These are phyloP conservation scores for Ceratobasidium sp. DNA, from an alignment of 1,284 basidiomycete species.

Conservation along the genomic window DNA sequence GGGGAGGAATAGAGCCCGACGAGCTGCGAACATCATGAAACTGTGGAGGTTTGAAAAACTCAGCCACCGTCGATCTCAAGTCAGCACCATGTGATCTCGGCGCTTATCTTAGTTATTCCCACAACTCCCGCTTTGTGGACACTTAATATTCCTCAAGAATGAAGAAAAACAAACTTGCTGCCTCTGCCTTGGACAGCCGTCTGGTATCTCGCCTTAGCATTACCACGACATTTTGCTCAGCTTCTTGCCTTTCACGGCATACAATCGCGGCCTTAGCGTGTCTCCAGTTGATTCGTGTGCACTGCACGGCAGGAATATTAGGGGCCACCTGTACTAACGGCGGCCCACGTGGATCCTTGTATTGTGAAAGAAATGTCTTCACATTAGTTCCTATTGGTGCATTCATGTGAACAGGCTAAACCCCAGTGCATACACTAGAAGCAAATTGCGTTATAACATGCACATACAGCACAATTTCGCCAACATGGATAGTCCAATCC, in stretches of 20 bases:
- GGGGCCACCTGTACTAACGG: too few species aligned
- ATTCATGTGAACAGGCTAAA: too few species aligned
- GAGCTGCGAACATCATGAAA: conserved; percentile 30
- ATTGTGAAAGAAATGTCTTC: too few species aligned
- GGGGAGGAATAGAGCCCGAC: conserved; percentile 18
- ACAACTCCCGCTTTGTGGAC: too few species aligned
- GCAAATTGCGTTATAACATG: too few species aligned
- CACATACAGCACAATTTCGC: too few species aligned
- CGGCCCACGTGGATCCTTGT: too few species aligned
- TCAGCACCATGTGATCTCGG: neutral
- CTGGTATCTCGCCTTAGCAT: conserved; percentile 32
- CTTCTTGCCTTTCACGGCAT: conserved; percentile 42
- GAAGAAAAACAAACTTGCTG: conserved; percentile 26
- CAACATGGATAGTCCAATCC: too few species aligned
- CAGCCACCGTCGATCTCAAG: conserved; percentile 23
- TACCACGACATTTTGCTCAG: conserved; percentile 18
- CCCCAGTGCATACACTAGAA: too few species aligned
- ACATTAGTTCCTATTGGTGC: too few species aligned
- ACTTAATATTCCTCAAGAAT: too few species aligned
- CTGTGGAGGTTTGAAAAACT: conserved; percentile 27
- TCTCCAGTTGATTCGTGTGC: conserved; percentile 44
- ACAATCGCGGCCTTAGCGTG: conserved; percentile 40
- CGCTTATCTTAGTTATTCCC: conserved; percentile 11
- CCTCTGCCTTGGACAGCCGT: conserved; percentile 24
- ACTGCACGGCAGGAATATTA: conserved; percentile 34